Percentiles rank a stretch among this genome's conserved stretches.
Evolutionary conservation across 768 basidiomycete species (phyloP).

Genomic region (Clitopilus passeckerianus): DNA sequence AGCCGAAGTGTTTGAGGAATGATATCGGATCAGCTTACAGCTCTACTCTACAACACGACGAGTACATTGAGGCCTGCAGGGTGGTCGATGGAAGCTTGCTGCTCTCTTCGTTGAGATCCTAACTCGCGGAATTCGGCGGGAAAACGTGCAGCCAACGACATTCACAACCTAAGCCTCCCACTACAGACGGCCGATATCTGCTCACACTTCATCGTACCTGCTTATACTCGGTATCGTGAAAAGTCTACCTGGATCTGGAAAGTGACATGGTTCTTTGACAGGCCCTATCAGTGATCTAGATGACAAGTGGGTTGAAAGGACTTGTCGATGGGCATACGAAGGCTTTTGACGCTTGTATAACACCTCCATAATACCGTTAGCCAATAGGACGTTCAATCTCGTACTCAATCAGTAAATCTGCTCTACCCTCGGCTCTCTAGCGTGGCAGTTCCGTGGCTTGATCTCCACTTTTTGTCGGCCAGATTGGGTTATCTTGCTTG

Average conservation of each 20-base stretch:
- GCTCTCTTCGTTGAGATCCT: not conserved
- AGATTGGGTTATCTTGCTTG: not conserved
- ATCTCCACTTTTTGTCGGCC: conserved; percentile 2
- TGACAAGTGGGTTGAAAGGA: not conserved
- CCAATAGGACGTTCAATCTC: not conserved
- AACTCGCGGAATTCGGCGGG: not conserved
- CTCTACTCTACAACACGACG: not conserved
- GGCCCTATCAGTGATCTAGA: not conserved
- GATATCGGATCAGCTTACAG: not conserved
- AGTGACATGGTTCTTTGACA: not conserved
- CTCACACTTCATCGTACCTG: not conserved
- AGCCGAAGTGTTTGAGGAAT: not conserved
- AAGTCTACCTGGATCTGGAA: not conserved
- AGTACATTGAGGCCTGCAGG: not conserved
- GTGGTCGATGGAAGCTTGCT: not conserved
- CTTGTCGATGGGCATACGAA: not conserved
- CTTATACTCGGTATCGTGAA: not conserved
- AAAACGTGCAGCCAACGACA: not conserved
- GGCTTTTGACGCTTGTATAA: not conserved
- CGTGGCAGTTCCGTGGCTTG: conserved; percentile 8
- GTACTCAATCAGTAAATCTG: not conserved
- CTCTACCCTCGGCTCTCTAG: not conserved
- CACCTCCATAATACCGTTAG: conserved; percentile 1
- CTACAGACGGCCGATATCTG: not conserved
- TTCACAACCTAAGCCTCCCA: too few relatives aligned